These are phyloP conservation scores for Trametes coccinea DNA, from an alignment of 768 basidiomycete species.

Conservation along the genomic window DNA sequence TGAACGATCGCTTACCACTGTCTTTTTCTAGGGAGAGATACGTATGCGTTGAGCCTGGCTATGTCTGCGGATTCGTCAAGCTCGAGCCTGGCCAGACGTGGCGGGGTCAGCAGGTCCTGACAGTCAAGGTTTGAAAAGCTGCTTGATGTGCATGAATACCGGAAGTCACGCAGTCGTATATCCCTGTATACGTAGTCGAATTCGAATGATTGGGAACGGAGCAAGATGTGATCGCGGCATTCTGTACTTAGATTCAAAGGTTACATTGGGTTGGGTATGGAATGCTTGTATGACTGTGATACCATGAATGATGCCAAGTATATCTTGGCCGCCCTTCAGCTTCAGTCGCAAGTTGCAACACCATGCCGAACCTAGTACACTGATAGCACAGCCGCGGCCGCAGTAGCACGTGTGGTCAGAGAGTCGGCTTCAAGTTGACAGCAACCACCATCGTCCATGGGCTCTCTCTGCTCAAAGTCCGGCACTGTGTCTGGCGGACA, in stretches of 20 bases:
- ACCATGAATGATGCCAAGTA: too few relatives aligned
- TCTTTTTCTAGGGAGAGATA: slow-evolving; percentile 62
- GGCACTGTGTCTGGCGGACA: slow-evolving; percentile 34
- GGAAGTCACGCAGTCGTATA: not conserved
- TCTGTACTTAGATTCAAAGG: too few relatives aligned
- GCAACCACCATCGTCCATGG: slow-evolving; percentile 31
- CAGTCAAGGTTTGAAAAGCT: slow-evolving; percentile 29
- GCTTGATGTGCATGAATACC: not conserved
- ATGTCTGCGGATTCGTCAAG: slow-evolving; percentile 69
- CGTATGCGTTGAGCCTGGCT: slow-evolving; percentile 91
- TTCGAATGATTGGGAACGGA: not conserved
- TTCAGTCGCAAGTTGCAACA: too few relatives aligned
- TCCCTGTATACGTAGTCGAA: slow-evolving; percentile 7
- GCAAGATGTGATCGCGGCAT: not conserved
- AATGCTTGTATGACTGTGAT: too few relatives aligned
- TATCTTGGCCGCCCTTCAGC: too few relatives aligned
- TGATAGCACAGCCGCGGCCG: too few relatives aligned
- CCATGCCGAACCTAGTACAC: too few relatives aligned
- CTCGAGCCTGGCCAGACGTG: slow-evolving; percentile 68
- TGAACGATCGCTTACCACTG: not conserved
- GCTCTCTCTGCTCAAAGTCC: slow-evolving; percentile 39
- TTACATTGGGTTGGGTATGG: too few relatives aligned
- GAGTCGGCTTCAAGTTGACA: too few relatives aligned
- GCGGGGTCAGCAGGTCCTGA: slow-evolving; percentile 74
- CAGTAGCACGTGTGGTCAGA: too few relatives aligned